phyloP scores from a whole-genome alignment of 805 yeast genomes.

The Yamadazyma kitorensis region DNA sequence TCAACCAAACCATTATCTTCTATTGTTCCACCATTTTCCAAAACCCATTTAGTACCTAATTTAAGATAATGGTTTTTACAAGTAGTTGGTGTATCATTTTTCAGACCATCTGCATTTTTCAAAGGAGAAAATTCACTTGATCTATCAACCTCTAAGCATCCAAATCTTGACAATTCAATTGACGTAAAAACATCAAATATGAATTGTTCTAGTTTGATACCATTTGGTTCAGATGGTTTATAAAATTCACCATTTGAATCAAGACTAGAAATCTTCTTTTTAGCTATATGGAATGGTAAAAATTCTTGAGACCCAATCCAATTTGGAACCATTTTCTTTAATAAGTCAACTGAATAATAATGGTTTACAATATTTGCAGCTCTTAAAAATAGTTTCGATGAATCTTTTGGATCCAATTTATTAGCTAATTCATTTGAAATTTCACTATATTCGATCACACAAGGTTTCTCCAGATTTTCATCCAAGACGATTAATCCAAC shows the following conservation, averaged over 20 bases:
- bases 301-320: constrained; percentile 67
- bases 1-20: constrained; percentile 55
- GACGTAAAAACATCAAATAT: constrained; percentile 93
- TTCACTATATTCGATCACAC: constrained; percentile 95
- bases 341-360: constrained; percentile 81
- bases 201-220: constrained; percentile 93
- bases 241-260: constrained; percentile 41
- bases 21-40: constrained; percentile 63
- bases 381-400: constrained; percentile 59
- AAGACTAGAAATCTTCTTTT: constrained; percentile 73
- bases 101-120: constrained; percentile 85
- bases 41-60: constrained; percentile 74
- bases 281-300: constrained; percentile 94
- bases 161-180: constrained; percentile 69
- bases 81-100: constrained; percentile 80
- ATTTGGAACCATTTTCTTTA: constrained; percentile 53
- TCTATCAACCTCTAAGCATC: constrained; percentile 89
- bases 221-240: constrained; percentile 79
- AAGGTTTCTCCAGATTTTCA: constrained; percentile 56
- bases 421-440: constrained; percentile 72
- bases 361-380: constrained; percentile 98
- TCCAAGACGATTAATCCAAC: constrained; percentile 90
- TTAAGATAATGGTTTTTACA: constrained; percentile 63
- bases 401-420: constrained; percentile 55
- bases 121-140: constrained; percentile 86